Percentiles rank a stretch among this genome's conserved stretches.
phyloP scores from a whole-genome alignment of 257 asterid genomes.

The Solanum gracilifrons region DNA sequence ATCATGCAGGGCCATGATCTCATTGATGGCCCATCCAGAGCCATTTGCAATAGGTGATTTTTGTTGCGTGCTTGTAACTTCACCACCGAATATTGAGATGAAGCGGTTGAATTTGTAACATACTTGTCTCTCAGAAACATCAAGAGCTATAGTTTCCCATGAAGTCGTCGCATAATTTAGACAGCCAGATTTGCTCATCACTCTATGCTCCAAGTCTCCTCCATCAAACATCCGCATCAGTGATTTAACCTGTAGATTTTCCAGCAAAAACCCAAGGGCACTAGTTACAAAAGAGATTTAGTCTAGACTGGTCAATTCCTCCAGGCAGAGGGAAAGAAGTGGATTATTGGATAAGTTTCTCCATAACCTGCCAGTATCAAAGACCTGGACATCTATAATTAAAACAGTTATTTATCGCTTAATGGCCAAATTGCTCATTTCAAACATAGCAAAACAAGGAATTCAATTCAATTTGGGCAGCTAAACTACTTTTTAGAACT shows the following conservation, averaged over 20 bases:
- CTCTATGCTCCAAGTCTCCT: conserved; percentile 62
- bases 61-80: conserved; percentile 66
- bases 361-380: background rate
- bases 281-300: background rate
- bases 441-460: background rate
- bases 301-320: background rate
- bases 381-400: background rate
- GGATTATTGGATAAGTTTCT: background rate
- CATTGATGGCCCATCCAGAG: conserved; percentile 54
- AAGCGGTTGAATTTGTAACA: conserved; percentile 61
- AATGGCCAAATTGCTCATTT: background rate
- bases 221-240: conserved; percentile 72
- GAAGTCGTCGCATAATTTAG: conserved; percentile 47
- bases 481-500: background rate
- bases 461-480: background rate
- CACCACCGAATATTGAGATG: conserved; percentile 71
- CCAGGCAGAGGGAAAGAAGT: background rate
- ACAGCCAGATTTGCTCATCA: conserved; percentile 76
- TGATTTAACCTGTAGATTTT: conserved; percentile 37
- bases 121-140: conserved; percentile 37
- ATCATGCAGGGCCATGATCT: conserved; percentile 57
- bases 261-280: background rate
- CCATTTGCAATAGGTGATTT: conserved; percentile 27
- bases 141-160: conserved; percentile 42
- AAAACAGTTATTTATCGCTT: background rate